A percentile compares a stretch with the other conserved stretches of the same genome.
Evolutionary conservation across 2,329 filamentous ascomycete genomes (phyloP).

Genomic region (Coleophoma eucalyptorum): DNA sequence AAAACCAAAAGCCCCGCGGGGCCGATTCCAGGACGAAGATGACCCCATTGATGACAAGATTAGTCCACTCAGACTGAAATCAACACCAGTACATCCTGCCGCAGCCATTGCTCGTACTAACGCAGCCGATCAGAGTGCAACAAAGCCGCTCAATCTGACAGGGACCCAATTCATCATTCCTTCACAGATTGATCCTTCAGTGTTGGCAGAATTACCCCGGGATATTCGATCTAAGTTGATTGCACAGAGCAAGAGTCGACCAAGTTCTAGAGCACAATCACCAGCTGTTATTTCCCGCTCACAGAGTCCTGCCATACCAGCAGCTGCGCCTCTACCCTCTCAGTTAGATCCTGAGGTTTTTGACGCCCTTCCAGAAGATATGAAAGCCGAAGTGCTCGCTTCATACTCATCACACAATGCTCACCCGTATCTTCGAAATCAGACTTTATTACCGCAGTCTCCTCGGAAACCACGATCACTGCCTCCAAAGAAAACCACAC

Average conservation of each 20-base stretch:
- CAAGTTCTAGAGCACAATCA: slow-evolving; percentile 24
- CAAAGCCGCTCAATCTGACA: slow-evolving; percentile 68
- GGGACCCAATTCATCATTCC: slow-evolving; percentile 94
- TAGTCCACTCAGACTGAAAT: slow-evolving; percentile 49
- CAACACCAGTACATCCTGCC: slow-evolving; percentile 43
- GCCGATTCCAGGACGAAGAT: slow-evolving; percentile 6
- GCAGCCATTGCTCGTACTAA: slow-evolving; percentile 46
- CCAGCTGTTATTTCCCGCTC: slow-evolving; percentile 26
- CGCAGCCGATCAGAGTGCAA: slow-evolving; percentile 46
- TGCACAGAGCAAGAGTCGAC: slow-evolving; percentile 42
- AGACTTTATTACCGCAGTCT: slow-evolving; percentile 36
- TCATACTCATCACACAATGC: slow-evolving; percentile 49
- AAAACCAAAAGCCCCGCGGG: slow-evolving; percentile 13
- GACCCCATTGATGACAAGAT: slow-evolving; percentile 52
- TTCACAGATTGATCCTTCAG: slow-evolving; percentile 73
- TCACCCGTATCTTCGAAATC: slow-evolving; percentile 26
- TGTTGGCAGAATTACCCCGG: slow-evolving; percentile 76
- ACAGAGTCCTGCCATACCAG: slow-evolving; percentile 12
- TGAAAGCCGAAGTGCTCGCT: slow-evolving; percentile 78
- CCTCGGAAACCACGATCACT: slow-evolving; percentile 38
- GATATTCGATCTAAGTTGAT: slow-evolving; percentile 79
- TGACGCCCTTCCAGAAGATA: slow-evolving; percentile 76
- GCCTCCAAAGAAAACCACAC: slow-evolving; percentile 51
- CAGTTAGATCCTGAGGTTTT: slow-evolving; percentile 86
- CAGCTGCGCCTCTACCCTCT: slow-evolving; percentile 47